A percentile compares a stretch with the other conserved stretches of the same genome.
phyloP scores from a whole-genome alignment of 768 basidiomycete genomes.

The Tephrocybe rancida region DNA sequence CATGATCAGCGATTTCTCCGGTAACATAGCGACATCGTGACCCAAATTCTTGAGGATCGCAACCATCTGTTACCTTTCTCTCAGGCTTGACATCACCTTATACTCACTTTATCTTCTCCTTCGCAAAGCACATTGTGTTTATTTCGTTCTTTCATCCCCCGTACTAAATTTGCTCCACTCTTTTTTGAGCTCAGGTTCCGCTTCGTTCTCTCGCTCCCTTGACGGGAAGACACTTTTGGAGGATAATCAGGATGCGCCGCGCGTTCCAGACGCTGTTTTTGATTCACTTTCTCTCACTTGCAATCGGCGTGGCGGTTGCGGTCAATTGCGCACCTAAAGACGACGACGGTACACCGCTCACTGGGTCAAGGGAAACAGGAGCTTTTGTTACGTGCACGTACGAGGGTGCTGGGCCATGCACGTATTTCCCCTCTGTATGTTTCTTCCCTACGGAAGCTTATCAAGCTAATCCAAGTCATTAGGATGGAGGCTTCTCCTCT shows the following conservation, averaged over 20 bases:
- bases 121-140: background rate
- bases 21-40: too few species aligned
- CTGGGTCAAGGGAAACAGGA: background rate
- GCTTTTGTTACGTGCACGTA: conserved; percentile 12
- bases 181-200: background rate
- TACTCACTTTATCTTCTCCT: background rate
- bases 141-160: background rate
- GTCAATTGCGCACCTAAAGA: conserved; percentile 10
- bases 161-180: background rate
- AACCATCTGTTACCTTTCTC: too few species aligned
- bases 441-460: background rate
- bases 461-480: background rate
- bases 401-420: conserved; percentile 4
- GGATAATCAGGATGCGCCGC: conserved; percentile 2
- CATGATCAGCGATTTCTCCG: too few species aligned
- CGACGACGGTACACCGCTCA: conserved; percentile 8
- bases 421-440: conserved; percentile 10
- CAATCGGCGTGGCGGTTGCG: conserved; percentile 4
- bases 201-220: background rate
- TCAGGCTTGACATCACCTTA: too few species aligned
- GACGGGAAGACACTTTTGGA: background rate
- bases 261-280: conserved; percentile 2
- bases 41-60: too few species aligned
- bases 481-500: conserved; percentile 15
- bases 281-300: background rate